Evolutionary conservation across 441 rosid genomes (phyloP).

Genomic region (Mallotus repandus): DNA sequence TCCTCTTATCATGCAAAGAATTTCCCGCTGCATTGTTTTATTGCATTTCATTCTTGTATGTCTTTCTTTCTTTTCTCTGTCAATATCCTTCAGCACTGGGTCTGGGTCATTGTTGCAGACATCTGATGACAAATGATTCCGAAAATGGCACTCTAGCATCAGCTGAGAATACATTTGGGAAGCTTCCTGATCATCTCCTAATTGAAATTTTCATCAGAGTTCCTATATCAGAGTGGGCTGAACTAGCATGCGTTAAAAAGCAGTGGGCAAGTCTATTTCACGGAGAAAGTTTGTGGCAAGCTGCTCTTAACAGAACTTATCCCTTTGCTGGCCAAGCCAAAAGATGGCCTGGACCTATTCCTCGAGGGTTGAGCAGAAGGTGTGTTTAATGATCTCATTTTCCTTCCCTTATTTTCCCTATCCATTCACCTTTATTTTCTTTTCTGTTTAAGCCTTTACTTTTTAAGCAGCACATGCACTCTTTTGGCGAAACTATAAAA

Average conservation of each 20-base stretch:
- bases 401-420: neutral
- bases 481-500: neutral
- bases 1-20: neutral
- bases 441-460: slow-evolving; percentile 1
- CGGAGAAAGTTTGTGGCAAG: slow-evolving; percentile 82
- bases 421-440: neutral
- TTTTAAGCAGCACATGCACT: neutral
- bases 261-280: slow-evolving; percentile 69
- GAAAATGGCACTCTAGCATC: slow-evolving; percentile 26
- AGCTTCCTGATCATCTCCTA: slow-evolving; percentile 76
- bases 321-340: slow-evolving; percentile 52
- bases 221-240: slow-evolving; percentile 60
- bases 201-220: slow-evolving; percentile 72
- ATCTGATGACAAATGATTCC: slow-evolving; percentile 45
- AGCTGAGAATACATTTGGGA: slow-evolving; percentile 43
- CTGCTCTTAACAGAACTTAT: slow-evolving; percentile 58
- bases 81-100: neutral
- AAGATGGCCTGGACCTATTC: slow-evolving; percentile 86
- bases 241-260: slow-evolving; percentile 59
- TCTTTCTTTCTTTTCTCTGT: neutral
- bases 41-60: slow-evolving; percentile 5
- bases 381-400: slow-evolving; percentile 21
- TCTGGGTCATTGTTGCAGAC: slow-evolving; percentile 34
- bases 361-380: slow-evolving; percentile 69
- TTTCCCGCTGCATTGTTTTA: neutral